phyloP scores from a whole-genome alignment of 345 rosid genomes.

The Lepidium sativum region DNA sequence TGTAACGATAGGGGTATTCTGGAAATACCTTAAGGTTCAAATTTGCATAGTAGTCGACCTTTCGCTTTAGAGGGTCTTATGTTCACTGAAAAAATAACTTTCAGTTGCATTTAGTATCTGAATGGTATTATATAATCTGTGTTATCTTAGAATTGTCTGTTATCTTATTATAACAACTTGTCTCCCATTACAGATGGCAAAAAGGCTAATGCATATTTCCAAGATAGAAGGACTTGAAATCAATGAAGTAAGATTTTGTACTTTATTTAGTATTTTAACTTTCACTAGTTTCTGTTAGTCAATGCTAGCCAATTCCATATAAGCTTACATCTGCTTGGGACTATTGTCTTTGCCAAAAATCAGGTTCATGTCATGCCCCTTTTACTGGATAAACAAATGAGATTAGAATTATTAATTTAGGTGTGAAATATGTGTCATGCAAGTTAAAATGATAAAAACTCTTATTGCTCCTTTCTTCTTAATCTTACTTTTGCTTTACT shows the following conservation, averaged over 20 bases:
- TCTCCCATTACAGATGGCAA: slow-evolving; percentile 65
- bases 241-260: slow-evolving; percentile 45
- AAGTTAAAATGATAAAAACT: neutral
- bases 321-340: slow-evolving; percentile 2
- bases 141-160: neutral
- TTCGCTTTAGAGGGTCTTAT: neutral
- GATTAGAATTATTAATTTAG: slow-evolving; percentile 3
- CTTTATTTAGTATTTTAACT: neutral
- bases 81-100: neutral
- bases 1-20: neutral
- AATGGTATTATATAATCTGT: neutral
- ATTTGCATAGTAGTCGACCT: neutral
- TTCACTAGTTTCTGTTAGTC: slow-evolving; percentile 3
- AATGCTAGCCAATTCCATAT: slow-evolving; percentile 2
- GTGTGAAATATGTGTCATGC: slow-evolving; percentile 1
- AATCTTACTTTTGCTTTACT: neutral
- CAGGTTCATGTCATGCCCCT: neutral
- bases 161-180: slow-evolving; percentile 18
- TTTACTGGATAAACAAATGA: neutral
- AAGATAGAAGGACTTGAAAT: slow-evolving; percentile 78
- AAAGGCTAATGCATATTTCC: slow-evolving; percentile 81
- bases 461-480: neutral
- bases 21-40: neutral
- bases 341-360: neutral
- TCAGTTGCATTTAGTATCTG: slow-evolving; percentile 4